These are phyloP conservation scores for Apiospora sp. DNA, from an alignment of 2,329 filamentous ascomycete genomes.

Conservation along the genomic window DNA sequence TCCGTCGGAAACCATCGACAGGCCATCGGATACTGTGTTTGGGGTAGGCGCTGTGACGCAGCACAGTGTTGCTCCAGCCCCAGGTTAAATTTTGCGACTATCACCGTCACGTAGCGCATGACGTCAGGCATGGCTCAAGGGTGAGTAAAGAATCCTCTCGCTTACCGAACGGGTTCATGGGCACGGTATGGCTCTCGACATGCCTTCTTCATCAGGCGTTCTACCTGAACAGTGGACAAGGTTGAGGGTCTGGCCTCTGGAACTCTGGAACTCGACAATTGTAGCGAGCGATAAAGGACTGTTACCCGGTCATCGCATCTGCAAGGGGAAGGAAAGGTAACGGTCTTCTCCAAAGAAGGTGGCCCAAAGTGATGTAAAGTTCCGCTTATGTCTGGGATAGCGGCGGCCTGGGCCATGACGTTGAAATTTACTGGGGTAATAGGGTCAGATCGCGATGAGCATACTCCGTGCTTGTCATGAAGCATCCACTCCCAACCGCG, in stretches of 20 bases:
- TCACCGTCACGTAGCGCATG: constrained; percentile 15
- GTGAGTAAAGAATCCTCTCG: neutral
- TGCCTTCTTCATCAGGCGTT: neutral
- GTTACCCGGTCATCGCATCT: neutral
- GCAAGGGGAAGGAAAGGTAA: neutral
- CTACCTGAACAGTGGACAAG: constrained; percentile 5
- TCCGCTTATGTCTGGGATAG: neutral
- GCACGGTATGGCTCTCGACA: neutral
- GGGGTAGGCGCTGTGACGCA: constrained; percentile 12
- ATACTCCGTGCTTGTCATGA: neutral
- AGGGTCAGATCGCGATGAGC: neutral
- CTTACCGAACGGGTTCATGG: neutral
- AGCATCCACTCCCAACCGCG: neutral
- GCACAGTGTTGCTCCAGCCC: neutral
- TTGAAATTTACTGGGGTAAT: neutral
- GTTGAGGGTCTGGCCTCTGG: neutral
- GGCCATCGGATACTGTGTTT: neutral
- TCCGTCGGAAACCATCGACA: neutral
- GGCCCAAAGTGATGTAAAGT: constrained; percentile 6
- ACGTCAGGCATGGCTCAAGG: neutral
- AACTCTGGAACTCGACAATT: neutral
- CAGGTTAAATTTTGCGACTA: neutral
- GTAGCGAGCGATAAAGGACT: neutral
- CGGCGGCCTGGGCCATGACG: neutral
- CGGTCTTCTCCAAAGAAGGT: neutral